Percentiles rank a stretch among this genome's conserved stretches.
phyloP scores from a whole-genome alignment of 2,329 filamentous ascomycete species.

The Raffaelea arxii region DNA sequence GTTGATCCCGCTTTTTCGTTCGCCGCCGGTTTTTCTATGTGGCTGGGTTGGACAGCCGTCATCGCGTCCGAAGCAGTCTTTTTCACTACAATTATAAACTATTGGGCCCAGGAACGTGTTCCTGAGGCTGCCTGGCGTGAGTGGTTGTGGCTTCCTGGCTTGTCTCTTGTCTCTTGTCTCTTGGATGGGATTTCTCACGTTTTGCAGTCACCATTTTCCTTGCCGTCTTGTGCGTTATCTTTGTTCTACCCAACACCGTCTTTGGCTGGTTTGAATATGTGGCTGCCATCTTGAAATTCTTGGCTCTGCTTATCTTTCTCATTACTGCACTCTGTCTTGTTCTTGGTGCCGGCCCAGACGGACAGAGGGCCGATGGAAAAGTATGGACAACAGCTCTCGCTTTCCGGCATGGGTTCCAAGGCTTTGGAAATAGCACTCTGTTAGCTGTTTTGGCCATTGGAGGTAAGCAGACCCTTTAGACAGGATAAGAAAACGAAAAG shows the following conservation, averaged over 20 bases:
- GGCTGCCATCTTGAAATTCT: conserved; percentile 45
- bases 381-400: conserved; percentile 36
- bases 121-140: conserved; percentile 1
- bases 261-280: conserved; percentile 6
- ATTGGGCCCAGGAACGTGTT: conserved; percentile 1
- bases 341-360: conserved; percentile 47
- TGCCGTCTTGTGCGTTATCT: background rate
- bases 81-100: conserved; percentile 4
- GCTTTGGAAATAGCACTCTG: conserved; percentile 1
- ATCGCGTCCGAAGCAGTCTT: conserved; percentile 6
- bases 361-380: conserved; percentile 26
- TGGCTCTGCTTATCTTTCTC: conserved; percentile 52
- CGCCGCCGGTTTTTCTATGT: conserved; percentile 4
- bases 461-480: background rate
- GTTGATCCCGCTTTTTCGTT: conserved; percentile 7
- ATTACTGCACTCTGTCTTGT: conserved; percentile 49
- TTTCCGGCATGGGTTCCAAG: conserved; percentile 49
- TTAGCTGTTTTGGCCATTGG: conserved; percentile 1
- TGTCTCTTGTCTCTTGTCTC: too few relatives aligned
- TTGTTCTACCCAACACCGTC: background rate
- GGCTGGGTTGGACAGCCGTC: conserved; percentile 3
- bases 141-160: too few relatives aligned
- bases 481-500: background rate
- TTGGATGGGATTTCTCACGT: too few relatives aligned
- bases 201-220: conserved; percentile 5